phyloP scores from a whole-genome alignment of 179 eudicot species.

The Silene noctiflora region DNA sequence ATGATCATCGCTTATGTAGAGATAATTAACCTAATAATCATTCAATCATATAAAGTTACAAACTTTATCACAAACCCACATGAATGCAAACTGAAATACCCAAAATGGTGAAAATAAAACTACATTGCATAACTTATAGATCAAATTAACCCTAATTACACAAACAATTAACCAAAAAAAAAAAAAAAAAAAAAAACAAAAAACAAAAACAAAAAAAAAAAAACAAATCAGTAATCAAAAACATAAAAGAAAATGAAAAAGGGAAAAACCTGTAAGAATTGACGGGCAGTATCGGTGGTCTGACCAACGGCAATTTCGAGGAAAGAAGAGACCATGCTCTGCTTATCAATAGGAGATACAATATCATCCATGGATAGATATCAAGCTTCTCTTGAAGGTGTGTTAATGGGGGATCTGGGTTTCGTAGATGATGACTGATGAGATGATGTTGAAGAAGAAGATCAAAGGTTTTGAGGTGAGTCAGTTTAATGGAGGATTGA shows the following conservation, averaged over 20 bases:
- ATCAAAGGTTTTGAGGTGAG: not conserved
- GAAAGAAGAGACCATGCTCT: conserved; percentile 62
- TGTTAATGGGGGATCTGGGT: conserved; percentile 7
- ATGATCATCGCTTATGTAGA: not conserved
- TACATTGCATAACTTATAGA: not conserved
- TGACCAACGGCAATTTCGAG: conserved; percentile 93
- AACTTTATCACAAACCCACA: too few species aligned
- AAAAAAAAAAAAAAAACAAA: not conserved
- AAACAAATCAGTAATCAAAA: conserved; percentile 7
- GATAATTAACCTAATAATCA: not conserved
- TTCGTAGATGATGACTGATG: not conserved
- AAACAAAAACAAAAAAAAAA: too few species aligned
- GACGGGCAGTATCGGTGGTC: conserved; percentile 78
- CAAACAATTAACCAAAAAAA: not conserved
- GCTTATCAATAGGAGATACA: conserved; percentile 50
- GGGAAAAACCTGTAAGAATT: conserved; percentile 63
- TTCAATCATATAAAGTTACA: not conserved
- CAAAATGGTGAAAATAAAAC: not conserved
- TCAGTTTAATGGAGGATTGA: not conserved
- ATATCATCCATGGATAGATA: conserved; percentile 37
- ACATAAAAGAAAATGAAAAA: not conserved
- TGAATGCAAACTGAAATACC: not conserved
- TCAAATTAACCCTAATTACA: not conserved
- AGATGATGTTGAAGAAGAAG: not conserved
- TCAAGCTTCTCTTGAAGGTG: not conserved